Conservation (phyloP, 2,329 filamentous ascomycete genomes). For the Ophiostoma angusticollis region DNA sequence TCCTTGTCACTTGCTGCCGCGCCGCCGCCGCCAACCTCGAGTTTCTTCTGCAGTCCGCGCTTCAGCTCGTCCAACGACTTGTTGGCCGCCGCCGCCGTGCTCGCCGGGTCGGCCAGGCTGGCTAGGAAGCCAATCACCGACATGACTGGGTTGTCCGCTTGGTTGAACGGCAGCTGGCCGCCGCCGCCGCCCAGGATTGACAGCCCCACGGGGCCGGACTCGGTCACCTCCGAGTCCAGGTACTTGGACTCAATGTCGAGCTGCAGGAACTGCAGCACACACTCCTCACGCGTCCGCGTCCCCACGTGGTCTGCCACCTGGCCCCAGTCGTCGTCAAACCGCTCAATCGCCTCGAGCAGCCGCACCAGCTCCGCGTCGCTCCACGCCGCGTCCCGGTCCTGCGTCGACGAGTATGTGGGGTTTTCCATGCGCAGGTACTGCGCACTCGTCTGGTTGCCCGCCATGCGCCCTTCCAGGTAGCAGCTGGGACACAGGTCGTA, state of each 20-base stretch:
- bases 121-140: conserved; percentile 92
- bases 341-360: conserved; percentile 79
- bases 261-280: conserved; percentile 90
- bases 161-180: conserved; percentile 77
- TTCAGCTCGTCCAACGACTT: conserved; percentile 80
- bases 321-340: conserved; percentile 92
- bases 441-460: conserved; percentile 60
- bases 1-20: conserved; percentile 26
- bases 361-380: conserved; percentile 80
- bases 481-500: conserved; percentile 89
- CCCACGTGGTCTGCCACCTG: conserved; percentile 85
- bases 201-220: conserved; percentile 43
- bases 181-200: conserved; percentile 58
- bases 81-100: conserved; percentile 80
- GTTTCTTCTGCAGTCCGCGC: conserved; percentile 61
- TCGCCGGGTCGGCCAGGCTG: conserved; percentile 76
- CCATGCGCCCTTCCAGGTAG: conserved; percentile 73
- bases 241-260: conserved; percentile 97
- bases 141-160: conserved; percentile 91
- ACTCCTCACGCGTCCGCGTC: conserved; percentile 86
- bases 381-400: conserved; percentile 81
- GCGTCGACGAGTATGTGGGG: conserved; percentile 61
- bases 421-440: conserved; percentile 89
- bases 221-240: conserved; percentile 58
- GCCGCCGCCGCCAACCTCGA: conserved; percentile 42